Conservation (phyloP, 2,329 filamentous ascomycete species). For the Colletotrichum sp. region DNA sequence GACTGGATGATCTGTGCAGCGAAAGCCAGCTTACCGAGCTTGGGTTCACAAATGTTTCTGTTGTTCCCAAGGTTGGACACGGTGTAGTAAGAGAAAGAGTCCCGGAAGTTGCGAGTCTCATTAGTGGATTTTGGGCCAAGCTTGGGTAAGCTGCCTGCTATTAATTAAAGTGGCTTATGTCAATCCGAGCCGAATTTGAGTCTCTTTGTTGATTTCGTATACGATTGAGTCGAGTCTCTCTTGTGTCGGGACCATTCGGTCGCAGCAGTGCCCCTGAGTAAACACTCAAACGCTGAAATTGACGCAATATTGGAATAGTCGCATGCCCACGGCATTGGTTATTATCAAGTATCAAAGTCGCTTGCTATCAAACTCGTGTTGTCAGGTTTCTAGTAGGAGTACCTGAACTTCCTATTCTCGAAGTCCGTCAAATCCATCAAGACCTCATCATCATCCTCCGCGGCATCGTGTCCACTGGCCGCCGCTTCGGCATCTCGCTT, state of each 20-base stretch:
- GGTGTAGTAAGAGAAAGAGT: slow-evolving; percentile 28
- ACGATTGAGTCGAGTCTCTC: background rate
- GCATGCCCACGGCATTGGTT: background rate
- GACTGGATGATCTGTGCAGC: slow-evolving; percentile 25
- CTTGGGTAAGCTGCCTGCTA: background rate
- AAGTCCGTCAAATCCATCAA: slow-evolving; percentile 38
- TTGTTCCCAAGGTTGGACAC: slow-evolving; percentile 26
- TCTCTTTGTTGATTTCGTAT: background rate
- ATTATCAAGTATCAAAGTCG: background rate
- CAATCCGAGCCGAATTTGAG: background rate
- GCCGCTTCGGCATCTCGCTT: slow-evolving; percentile 35
- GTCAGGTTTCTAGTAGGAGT: background rate
- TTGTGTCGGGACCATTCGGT: background rate
- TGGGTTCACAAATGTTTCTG: slow-evolving; percentile 25
- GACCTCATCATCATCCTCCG: slow-evolving; percentile 32
- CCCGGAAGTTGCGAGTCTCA: slow-evolving; percentile 19
- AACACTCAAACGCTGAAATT: background rate
- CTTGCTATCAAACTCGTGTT: background rate
- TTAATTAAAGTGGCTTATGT: background rate
- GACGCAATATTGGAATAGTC: background rate
- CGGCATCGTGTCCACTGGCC: slow-evolving; percentile 33
- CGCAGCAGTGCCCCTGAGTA: background rate
- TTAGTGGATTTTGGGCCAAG: slow-evolving; percentile 24
- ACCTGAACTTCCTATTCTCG: slow-evolving; percentile 28
- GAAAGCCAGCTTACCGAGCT: slow-evolving; percentile 11